Evolutionary conservation across 1,139 yeast genomes (phyloP), one percentile per base, ranked within the genome.

Genomic region (Debaryomycetaceae sp.): DNA sequence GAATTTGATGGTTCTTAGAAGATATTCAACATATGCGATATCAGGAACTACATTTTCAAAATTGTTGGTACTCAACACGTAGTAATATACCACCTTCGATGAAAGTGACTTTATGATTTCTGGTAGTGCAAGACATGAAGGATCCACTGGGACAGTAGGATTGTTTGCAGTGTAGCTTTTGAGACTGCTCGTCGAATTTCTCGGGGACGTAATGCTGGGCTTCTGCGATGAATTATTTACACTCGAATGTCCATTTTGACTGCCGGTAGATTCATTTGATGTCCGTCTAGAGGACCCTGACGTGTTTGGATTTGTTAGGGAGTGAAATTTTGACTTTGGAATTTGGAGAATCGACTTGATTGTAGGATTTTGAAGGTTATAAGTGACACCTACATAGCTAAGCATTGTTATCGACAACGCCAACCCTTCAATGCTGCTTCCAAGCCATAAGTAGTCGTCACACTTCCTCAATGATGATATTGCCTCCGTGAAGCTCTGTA

Each of bases 401-500:
- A 88, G 68, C 43, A 90, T 63, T 6, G 86, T 65, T 37, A 86
- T 63, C 50, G 88, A 78, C 1, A 87, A 80, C 0, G 86, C 86
- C 8, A 90, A 68, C 0, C 95, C 90, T 55, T 90, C 97, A 20
- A 91, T 60, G 0, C 97, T 83, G 38, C 93, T 85, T 0, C 85
- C 98, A 24, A 88, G 72, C 99, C 99, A 93, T 20, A 93, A 68
- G 56, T 79, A 78, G 61, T 93, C 99, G 42, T 83, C 83, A 1
- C 84, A 72, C 33, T 80, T 73, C 48, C 80, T 80, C 44, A 90
- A 65, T 34, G 76, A 68, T 2, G 71, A 57, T 1, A 87, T 75
- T 0, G 97, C 83, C 37, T 90, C 97, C 9, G 83, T 76, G 52
- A 90, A 86, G 47, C 82, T 80, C 31, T 75, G 71, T 44, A 90